Conservation (phyloP, 2,329 filamentous ascomycete genomes). For the Phaeosphaeriaceae sp. region DNA sequence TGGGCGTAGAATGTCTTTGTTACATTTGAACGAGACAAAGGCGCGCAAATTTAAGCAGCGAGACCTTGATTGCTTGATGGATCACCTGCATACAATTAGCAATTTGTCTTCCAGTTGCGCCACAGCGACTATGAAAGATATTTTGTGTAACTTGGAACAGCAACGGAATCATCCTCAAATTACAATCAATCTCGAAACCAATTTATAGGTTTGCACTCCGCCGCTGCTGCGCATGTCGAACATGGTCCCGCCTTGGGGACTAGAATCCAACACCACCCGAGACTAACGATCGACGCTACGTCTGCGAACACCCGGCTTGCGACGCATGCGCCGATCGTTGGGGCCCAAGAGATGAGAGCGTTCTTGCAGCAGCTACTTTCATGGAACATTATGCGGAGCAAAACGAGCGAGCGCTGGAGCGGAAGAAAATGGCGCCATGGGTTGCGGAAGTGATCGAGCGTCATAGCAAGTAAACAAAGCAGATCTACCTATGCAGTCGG, state of each 20-base stretch:
- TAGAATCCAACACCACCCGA: conserved; percentile 4
- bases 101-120: no score
- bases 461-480: not conserved
- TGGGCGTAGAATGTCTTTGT: not conserved
- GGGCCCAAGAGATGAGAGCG: not conserved
- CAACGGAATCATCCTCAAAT: not conserved
- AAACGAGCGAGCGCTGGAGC: not conserved
- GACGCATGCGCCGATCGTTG: not conserved
- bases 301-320: not conserved
- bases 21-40: not conserved
- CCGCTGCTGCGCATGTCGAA: conserved; percentile 1
- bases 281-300: not conserved
- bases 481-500: no score
- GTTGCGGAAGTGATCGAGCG: not conserved
- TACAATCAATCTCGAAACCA: not conserved
- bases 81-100: not conserved
- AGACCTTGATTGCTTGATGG: not conserved
- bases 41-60: not conserved
- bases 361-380: not conserved
- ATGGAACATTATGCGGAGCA: not conserved
- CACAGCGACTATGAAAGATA: no score
- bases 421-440: not conserved
- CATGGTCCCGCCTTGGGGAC: conserved; percentile 1
- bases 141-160: no score
- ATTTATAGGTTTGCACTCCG: not conserved